phyloP scores from a whole-genome alignment of 2,329 filamentous ascomycete species.

The Ascochyta koolunga region DNA sequence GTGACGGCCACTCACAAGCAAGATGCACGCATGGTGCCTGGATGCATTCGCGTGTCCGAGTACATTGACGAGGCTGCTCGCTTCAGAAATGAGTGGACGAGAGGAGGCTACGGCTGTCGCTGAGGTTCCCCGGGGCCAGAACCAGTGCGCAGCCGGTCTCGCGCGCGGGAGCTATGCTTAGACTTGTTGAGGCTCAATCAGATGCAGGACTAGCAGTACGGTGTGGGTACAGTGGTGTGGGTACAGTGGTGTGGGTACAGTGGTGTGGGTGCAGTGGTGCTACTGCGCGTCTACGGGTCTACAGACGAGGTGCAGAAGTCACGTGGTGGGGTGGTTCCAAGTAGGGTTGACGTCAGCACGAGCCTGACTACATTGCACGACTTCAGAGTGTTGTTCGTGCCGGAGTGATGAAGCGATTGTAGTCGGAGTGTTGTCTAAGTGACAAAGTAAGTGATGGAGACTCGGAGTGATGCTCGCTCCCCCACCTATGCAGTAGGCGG shows the following conservation, averaged over 20 bases:
- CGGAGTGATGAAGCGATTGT: too few relatives aligned
- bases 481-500: conserved; percentile 7
- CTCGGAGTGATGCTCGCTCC: too few relatives aligned
- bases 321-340: background rate
- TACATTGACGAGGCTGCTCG: conserved; percentile 29
- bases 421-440: background rate
- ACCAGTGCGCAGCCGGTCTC: conserved; percentile 39
- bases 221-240: background rate
- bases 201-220: conserved; percentile 33
- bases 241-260: too few relatives aligned
- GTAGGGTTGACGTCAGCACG: background rate
- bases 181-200: conserved; percentile 47
- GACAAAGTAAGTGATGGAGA: too few relatives aligned
- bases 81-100: conserved; percentile 36
- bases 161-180: conserved; percentile 49
- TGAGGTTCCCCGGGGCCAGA: conserved; percentile 43
- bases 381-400: too few relatives aligned
- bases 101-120: conserved; percentile 36
- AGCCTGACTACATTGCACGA: too few relatives aligned
- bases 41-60: too few relatives aligned
- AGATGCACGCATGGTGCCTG: conserved; percentile 21
- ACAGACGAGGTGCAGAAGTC: conserved; percentile 9
- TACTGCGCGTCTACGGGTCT: too few relatives aligned
- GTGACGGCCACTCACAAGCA: conserved; percentile 37
- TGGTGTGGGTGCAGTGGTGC: conserved; percentile 9